Percentiles rank a stretch among this genome's conserved stretches.
Evolutionary conservation across 371 early-diverging fungal species (phyloP).

Genomic region (Nematocida minor): DNA sequence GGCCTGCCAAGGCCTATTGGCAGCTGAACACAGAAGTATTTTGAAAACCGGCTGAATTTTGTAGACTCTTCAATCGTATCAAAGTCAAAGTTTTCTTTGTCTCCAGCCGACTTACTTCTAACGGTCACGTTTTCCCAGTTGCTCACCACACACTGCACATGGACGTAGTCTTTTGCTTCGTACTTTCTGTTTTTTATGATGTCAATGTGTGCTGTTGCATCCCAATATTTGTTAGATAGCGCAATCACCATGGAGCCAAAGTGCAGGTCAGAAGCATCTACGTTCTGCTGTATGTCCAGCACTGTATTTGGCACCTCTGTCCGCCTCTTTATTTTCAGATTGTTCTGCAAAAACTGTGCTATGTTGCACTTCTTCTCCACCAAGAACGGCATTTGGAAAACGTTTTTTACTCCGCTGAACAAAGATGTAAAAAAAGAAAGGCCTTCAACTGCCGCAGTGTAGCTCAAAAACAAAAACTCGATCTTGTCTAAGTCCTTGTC

Average conservation of each 20-base stretch:
- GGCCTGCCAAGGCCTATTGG: conserved; percentile 30
- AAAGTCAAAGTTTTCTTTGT: background rate
- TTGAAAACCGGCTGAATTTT: conserved; percentile 24
- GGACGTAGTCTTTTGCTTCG: conserved; percentile 12
- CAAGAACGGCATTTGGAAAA: background rate
- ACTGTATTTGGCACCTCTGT: conserved; percentile 8
- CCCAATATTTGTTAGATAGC: conserved; percentile 39
- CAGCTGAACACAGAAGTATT: conserved; percentile 50
- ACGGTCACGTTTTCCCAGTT: conserved; percentile 35
- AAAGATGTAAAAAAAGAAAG: conserved; percentile 15
- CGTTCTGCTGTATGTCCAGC: conserved; percentile 19
- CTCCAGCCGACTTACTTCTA: background rate
- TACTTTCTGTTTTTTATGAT: conserved; percentile 34
- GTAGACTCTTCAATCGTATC: conserved; percentile 6
- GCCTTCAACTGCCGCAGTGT: background rate
- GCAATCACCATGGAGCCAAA: conserved; percentile 4
- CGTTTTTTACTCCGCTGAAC: background rate
- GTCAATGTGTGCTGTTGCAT: conserved; percentile 23
- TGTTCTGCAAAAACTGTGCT: conserved; percentile 3
- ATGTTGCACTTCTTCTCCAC: conserved; percentile 28
- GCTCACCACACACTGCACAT: conserved; percentile 43
- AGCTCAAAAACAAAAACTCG: conserved; percentile 45
- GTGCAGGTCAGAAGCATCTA: background rate
- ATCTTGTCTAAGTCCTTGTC: background rate
- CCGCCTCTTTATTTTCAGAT: conserved; percentile 4